Evolutionary conservation across 2,329 filamentous ascomycete genomes (phyloP).

Genomic region (Mycocentrospora acerina): DNA sequence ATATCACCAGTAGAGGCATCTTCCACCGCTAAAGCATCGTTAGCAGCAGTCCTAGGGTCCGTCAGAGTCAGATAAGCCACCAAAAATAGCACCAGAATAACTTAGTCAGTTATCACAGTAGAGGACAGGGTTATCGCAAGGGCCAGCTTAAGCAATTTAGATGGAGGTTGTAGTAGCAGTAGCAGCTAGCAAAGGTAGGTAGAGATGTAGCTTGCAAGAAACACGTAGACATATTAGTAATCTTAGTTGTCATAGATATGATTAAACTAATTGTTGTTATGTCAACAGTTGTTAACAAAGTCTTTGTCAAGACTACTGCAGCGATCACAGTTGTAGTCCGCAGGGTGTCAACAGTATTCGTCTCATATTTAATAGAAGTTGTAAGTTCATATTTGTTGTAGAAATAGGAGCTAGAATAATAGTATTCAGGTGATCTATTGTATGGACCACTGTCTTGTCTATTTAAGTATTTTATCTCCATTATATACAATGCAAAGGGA

Average conservation of each 20-base stretch:
- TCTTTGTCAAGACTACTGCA: not conserved
- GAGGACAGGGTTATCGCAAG: not conserved
- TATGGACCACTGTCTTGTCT: no score
- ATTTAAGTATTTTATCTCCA: no score
- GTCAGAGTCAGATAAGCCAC: not conserved
- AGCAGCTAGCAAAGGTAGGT: not conserved
- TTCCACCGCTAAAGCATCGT: not conserved
- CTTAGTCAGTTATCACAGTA: not conserved
- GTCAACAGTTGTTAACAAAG: not conserved
- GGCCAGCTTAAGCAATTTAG: not conserved
- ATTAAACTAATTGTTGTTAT: not conserved
- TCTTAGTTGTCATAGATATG: no score
- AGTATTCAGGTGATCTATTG: no score
- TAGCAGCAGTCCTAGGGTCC: not conserved
- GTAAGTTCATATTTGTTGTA: not conserved
- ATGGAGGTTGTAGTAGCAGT: not conserved
- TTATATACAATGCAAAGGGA: no score
- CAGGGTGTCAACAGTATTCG: not conserved
- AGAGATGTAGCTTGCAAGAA: not conserved
- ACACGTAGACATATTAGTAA: not conserved
- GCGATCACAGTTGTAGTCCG: not conserved
- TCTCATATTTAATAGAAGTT: not conserved
- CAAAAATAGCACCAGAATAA: not conserved
- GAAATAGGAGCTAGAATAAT: no score
- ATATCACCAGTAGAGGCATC: not conserved